Conservation (phyloP, 2,329 filamentous ascomycete genomes). For the Xylaria multiplex region DNA sequence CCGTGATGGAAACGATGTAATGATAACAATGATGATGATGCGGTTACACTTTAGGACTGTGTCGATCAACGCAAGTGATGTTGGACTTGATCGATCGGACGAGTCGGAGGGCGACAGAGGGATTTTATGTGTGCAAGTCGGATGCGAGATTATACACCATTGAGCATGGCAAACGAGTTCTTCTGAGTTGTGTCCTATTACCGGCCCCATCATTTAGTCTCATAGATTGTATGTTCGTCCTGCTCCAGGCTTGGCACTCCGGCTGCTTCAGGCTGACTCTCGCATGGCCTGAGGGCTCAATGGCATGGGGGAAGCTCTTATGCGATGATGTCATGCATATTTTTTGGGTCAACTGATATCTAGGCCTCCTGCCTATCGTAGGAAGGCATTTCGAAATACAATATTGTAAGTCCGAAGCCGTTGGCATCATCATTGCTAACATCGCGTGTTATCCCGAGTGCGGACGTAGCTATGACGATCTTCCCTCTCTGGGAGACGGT, state of each 20-base stretch:
- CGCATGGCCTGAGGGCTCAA: slow-evolving; percentile 15
- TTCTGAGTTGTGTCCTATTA: not conserved
- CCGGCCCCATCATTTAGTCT: slow-evolving; percentile 8
- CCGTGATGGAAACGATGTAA: slow-evolving; percentile 17
- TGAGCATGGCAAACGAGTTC: not conserved
- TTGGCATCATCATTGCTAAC: slow-evolving; percentile 14
- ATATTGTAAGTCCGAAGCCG: slow-evolving; percentile 32
- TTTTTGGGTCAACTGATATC: not conserved
- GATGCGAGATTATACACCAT: slow-evolving; percentile 2
- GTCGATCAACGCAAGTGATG: slow-evolving; percentile 32
- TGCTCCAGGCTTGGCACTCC: slow-evolving; percentile 13
- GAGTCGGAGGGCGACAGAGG: slow-evolving; percentile 27
- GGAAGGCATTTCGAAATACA: not conserved
- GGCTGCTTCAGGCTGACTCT: slow-evolving; percentile 33
- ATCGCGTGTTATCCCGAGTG: slow-evolving; percentile 25
- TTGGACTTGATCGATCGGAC: slow-evolving; percentile 23
- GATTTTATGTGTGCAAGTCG: slow-evolving; percentile 32
- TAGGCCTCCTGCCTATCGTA: slow-evolving; percentile 5
- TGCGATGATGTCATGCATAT: slow-evolving; percentile 24
- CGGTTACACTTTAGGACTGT: slow-evolving; percentile 13
- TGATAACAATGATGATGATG: slow-evolving; percentile 18
- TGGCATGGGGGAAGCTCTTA: slow-evolving; percentile 17
- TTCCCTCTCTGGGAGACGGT: slow-evolving; percentile 35
- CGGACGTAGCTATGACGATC: slow-evolving; percentile 41
- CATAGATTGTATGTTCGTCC: not conserved